Percentiles rank a stretch among this genome's conserved stretches.
Conservation (phyloP, 176 grass and related monocot species). For the Oryza glaberrima region DNA sequence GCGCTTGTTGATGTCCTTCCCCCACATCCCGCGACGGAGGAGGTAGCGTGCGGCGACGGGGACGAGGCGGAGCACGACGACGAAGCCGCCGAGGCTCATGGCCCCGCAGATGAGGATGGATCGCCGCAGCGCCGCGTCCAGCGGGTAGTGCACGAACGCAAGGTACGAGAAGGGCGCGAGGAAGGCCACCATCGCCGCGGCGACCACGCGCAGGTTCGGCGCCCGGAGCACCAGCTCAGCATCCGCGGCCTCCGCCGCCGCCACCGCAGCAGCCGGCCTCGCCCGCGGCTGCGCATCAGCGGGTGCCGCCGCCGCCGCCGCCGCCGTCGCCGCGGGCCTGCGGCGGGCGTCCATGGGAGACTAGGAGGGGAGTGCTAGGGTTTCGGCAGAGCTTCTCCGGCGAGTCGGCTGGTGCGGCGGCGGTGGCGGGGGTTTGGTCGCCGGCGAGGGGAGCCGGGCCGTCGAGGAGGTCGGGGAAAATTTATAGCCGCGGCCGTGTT, state of each 20-base stretch:
- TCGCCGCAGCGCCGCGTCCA: constrained; percentile 66
- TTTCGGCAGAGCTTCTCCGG: not conserved
- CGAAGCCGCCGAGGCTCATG: constrained; percentile 78
- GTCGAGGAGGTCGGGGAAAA: not conserved
- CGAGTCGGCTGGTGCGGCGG: not conserved
- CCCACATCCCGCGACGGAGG: constrained; percentile 77
- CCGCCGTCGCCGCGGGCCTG: constrained; percentile 25
- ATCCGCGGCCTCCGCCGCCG: constrained; percentile 25
- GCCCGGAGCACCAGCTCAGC: constrained; percentile 48
- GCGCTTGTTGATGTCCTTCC: constrained; percentile 97
- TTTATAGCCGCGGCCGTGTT: not conserved
- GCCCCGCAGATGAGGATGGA: constrained; percentile 77
- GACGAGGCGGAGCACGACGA: constrained; percentile 62
- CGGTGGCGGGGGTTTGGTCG: constrained; percentile 22
- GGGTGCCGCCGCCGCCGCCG: not conserved
- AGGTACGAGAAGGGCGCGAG: constrained; percentile 93
- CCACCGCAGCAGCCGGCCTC: not conserved
- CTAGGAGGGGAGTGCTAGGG: not conserved
- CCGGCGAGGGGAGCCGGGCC: constrained; percentile 14
- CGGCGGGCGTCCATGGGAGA: constrained; percentile 55
- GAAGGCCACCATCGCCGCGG: constrained; percentile 52
- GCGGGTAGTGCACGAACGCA: constrained; percentile 73
- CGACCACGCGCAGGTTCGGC: constrained; percentile 61
- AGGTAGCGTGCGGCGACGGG: constrained; percentile 85
- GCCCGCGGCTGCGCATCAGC: constrained; percentile 30